Percentiles rank a stretch among this genome's conserved stretches.
Conservation (phyloP, 2,329 filamentous ascomycete genomes). For the Paecilomyces formosus region DNA sequence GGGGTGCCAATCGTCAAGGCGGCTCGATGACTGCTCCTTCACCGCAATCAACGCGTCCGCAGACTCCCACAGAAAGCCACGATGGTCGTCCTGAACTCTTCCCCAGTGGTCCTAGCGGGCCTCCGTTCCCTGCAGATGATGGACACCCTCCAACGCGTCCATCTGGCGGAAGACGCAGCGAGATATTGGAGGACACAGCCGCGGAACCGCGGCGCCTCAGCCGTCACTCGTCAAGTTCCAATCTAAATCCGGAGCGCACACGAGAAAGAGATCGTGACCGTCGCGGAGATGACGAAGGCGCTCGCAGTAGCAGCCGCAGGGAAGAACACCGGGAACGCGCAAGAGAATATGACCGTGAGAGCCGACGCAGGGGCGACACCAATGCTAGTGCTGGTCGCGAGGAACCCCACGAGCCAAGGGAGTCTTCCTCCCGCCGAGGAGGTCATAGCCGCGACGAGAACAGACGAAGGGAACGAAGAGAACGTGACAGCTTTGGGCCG, state of each 20-base stretch:
- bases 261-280: constrained; percentile 21
- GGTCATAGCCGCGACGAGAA: constrained; percentile 24
- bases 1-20: constrained; percentile 30
- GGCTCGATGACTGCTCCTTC: constrained; percentile 22
- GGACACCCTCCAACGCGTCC: constrained; percentile 18
- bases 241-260: constrained; percentile 15
- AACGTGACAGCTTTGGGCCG: constrained; percentile 24
- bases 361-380: constrained; percentile 24
- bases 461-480: constrained; percentile 26
- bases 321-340: constrained; percentile 30
- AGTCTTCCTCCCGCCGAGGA: constrained; percentile 21
- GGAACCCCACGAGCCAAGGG: constrained; percentile 20
- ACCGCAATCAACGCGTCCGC: constrained; percentile 23
- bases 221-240: constrained; percentile 19
- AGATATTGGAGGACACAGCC: constrained; percentile 26
- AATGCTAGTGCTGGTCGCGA: constrained; percentile 14
- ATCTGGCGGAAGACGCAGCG: constrained; percentile 21
- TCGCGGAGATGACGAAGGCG: constrained; percentile 21
- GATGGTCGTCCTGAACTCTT: constrained; percentile 29
- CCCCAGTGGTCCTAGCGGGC: constrained; percentile 16
- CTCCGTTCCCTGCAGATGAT: constrained; percentile 17
- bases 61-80: constrained; percentile 19
- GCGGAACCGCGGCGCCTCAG: constrained; percentile 24
- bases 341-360: constrained; percentile 25
- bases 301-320: constrained; percentile 20